Base-by-base conservation (phyloP, 2,329 filamentous ascomycete genomes). In the Curvularia hawaiiensis region DNA sequence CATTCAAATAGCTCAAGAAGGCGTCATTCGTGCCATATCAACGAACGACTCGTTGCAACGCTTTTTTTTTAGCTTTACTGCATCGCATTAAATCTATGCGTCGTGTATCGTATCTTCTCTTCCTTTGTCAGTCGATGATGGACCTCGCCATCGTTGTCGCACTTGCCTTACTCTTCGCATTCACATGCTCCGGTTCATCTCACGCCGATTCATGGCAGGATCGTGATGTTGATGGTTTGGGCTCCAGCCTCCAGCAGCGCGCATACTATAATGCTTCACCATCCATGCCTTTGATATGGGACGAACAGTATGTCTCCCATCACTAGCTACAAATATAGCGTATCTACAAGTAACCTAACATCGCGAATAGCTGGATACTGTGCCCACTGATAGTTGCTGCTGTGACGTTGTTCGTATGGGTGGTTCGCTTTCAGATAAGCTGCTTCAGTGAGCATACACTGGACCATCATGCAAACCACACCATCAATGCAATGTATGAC, bases 401-500 rank as follows among this genome's bases (percentile, higher is more conserved):
- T 26, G 12, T 63, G n/a, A 62, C 60, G 4, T 45, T 59, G 20
- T 44, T 67, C 4, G 6, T 58, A 2, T 66, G 58, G 58, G n/a
- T 60, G 3, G 44, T 63, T 5, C 61, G 65, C 6, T 38, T 66
- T 4, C 57, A 44, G 14, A 52, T 66, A 14, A 56, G 58, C 8
- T 54, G 50, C 24, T 46, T 58, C 14, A 51, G 41, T 43, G 38
- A 35, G 31, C 35, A 46, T 8, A 54, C 38, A 3, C 38, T 61
- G 22, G 66, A 67, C 20, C 28, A 56, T 6, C 57, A 58, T 11
- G 48, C 59, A 5, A 43, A 30, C 14, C 16, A 61, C 20, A 49
- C 46, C 26, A 62, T 49, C 14, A 66, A 66, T 22, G 57, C 52
- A 10, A 16, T 67, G 10, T 67, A 67, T 24, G 67, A 69, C 31